Conservation (phyloP, 768 basidiomycete species). For the Megacollybia marginata region DNA sequence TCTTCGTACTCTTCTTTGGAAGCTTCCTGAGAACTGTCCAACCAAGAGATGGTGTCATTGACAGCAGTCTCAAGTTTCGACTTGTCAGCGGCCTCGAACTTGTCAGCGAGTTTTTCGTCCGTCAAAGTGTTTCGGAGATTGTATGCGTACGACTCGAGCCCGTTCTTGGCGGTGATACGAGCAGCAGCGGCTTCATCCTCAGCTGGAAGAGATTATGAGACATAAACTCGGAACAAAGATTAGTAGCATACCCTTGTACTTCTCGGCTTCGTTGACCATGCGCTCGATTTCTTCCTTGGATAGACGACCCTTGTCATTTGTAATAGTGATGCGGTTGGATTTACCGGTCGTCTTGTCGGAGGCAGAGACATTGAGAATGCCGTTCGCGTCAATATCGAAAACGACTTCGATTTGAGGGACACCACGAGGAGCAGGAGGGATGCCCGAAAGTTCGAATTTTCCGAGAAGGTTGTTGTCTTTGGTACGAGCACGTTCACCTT, state of each 20-base stretch:
- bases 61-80: constrained; percentile 72
- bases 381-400: constrained; percentile 96
- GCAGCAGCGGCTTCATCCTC: constrained; percentile 84
- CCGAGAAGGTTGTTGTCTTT: constrained; percentile 99
- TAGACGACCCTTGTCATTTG: constrained; percentile 94
- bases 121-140: constrained; percentile 86
- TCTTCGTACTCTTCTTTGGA: constrained; percentile 92
- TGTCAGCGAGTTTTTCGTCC: constrained; percentile 81
- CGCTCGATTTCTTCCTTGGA: constrained; percentile 98
- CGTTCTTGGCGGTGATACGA: constrained; percentile 85
- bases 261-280: constrained; percentile 94
- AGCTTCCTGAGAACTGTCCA: constrained; percentile 82
- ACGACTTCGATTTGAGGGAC: constrained; percentile 97
- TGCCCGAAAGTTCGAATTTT: constrained; percentile 96
- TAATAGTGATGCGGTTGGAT: constrained; percentile 89
- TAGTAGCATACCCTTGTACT: constrained; percentile 64
- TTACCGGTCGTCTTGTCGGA: constrained; percentile 96
- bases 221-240: not conserved
- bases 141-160: constrained; percentile 90
- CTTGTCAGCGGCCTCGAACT: constrained; percentile 85
- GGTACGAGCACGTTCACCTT: constrained; percentile 97
- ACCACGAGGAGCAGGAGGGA: constrained; percentile 95
- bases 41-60: constrained; percentile 79
- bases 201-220: constrained; percentile 31
- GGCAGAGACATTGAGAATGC: constrained; percentile 93